A percentile compares a stretch with the other conserved stretches of the same genome.
phyloP scores from a whole-genome alignment of 306 rosid genomes.

The Prunus dulcis region DNA sequence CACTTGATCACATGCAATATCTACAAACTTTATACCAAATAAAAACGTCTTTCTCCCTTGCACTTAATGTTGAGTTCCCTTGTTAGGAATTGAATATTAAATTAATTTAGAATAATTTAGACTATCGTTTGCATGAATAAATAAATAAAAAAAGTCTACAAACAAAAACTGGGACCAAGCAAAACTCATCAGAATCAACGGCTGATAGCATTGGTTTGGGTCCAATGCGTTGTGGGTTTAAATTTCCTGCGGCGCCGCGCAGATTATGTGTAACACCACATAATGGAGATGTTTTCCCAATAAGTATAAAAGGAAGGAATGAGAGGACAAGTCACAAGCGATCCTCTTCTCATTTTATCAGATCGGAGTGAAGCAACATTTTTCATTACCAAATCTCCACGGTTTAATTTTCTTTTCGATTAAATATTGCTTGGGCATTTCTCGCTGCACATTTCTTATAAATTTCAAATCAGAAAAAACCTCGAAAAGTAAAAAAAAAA shows the following conservation, averaged over 20 bases:
- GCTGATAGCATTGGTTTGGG: background rate
- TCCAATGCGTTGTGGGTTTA: background rate
- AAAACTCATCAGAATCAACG: constrained; percentile 18
- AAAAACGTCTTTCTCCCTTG: too few species aligned
- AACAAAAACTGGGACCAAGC: background rate
- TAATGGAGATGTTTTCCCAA: constrained; percentile 11
- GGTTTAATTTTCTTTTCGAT: background rate
- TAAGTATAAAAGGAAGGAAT: constrained; percentile 22
- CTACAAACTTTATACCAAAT: background rate
- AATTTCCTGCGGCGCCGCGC: constrained; percentile 16
- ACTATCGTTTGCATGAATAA: too few species aligned
- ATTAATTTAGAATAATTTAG: too few species aligned
- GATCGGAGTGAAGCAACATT: background rate
- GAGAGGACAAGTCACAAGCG: constrained; percentile 3
- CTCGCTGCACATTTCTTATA: background rate
- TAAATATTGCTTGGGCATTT: background rate
- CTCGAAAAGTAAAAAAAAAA: constrained; percentile 5
- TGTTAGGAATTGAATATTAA: accelerated
- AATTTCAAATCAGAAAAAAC: constrained; percentile 4
- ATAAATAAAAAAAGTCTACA: background rate
- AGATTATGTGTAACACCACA: background rate
- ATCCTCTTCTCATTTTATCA: constrained; percentile 7
- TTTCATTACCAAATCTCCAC: background rate
- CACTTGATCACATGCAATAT: background rate
- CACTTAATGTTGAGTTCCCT: too few species aligned